Conservation (phyloP, 2,329 filamentous ascomycete genomes). For the Penicillium sp. region DNA sequence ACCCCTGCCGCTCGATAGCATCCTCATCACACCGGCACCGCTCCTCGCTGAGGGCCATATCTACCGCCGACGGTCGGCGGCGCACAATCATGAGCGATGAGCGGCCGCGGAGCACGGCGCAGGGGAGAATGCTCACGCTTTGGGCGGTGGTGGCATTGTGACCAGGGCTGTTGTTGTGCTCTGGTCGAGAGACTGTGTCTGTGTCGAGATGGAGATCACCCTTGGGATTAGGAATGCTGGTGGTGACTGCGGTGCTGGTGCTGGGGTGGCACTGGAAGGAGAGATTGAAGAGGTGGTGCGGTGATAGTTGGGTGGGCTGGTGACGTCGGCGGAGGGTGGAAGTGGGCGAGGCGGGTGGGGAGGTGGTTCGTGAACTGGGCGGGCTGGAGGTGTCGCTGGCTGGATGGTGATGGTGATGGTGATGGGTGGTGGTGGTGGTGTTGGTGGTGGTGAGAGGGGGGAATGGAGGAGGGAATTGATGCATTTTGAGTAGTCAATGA, state of each 20-base stretch:
- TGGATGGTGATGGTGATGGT: constrained; percentile 9
- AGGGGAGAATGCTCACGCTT: constrained; percentile 27
- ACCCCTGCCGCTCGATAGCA: constrained; percentile 41
- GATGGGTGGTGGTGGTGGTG: background rate
- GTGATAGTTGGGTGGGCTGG: constrained; percentile 2
- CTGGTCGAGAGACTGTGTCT: too few relatives aligned
- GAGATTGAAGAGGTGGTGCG: constrained; percentile 24
- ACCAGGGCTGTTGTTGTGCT: background rate
- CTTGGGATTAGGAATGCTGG: too few relatives aligned
- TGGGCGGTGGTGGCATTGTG: background rate
- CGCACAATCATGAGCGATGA: constrained; percentile 38
- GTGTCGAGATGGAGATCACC: too few relatives aligned
- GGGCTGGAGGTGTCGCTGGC: constrained; percentile 21
- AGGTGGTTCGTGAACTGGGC: constrained; percentile 31
- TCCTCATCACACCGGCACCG: constrained; percentile 42
- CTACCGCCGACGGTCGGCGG: constrained; percentile 46
- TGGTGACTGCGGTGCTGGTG: constrained; percentile 6
- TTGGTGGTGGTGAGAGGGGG: constrained; percentile 24
- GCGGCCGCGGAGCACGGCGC: constrained; percentile 31
- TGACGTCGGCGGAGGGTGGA: constrained; percentile 8
- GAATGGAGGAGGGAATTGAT: constrained; percentile 25
- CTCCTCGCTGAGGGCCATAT: constrained; percentile 47
- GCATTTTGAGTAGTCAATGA: constrained; percentile 16
- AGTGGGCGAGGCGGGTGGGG: constrained; percentile 26
- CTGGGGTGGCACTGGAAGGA: constrained; percentile 20